Evolutionary conservation across 1,284 basidiomycete genomes (phyloP), one percentile per base, ranked within the genome.

Genomic region (Boletus sp.): DNA sequence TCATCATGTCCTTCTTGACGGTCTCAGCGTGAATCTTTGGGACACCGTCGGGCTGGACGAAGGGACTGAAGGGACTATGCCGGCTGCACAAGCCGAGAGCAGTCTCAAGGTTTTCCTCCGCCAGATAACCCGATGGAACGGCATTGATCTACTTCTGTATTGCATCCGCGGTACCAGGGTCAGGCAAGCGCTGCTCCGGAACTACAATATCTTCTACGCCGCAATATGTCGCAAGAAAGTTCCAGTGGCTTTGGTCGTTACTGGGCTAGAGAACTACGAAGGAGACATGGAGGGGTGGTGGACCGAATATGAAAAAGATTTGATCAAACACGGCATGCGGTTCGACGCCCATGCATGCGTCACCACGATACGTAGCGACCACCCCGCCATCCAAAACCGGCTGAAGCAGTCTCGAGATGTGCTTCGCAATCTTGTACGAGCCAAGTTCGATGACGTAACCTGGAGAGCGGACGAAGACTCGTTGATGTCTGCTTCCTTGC

Each of bases 261-360:
- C 72, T 13, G 65, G 64, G n/a, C 60, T 76, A n/a, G 74, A 73
- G 59, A 64, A 74, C 45, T 70, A 73, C 9, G 62, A 69, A 42
- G 62, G 49, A 44, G 56, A 69, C 3, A 74, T 74, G 73, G 71
- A 74, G 13, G 24, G 33, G 3, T 73, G 72, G 73, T 76, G 72
- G 74, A 39, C 29, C 16, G 61, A 63, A 47, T 67, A 76, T 22
- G 64, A 68, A 55, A 57, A 60, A 39, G 71, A 72, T 46, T 48
- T 71, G 36, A 53, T 56, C 24, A 65, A 51, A 49, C 62, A 71
- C 43, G 69, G 69, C 6, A 64, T 70, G 65, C 57, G 50, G 13
- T 73, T 76, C 48, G 62, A 67, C 47, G 64, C 63, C 1, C 66
- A 73, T 36, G 74, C 69, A 29, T 73, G 69, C 45, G 60, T 71